Conservation (phyloP, 2,329 filamentous ascomycete species). For the Hymenoscyphus infarciens region DNA sequence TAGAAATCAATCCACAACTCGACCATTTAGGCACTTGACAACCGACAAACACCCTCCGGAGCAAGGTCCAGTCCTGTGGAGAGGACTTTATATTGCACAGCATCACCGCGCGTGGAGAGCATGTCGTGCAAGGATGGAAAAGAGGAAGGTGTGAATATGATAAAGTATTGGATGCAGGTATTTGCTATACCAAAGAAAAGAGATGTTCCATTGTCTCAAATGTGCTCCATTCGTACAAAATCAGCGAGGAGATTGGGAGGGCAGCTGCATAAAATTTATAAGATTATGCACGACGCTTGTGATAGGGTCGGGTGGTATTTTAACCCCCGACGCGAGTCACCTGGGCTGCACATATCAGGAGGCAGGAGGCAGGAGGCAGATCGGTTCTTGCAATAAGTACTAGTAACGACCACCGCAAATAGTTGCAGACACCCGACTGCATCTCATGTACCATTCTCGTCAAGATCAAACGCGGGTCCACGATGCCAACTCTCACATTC, state of each 20-base stretch:
- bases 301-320: slow-evolving; percentile 12
- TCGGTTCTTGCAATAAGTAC: background rate
- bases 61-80: background rate
- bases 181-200: background rate
- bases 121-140: background rate
- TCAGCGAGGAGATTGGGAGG: background rate
- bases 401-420: background rate
- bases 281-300: background rate
- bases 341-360: background rate
- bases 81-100: background rate
- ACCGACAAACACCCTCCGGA: background rate
- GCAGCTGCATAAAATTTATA: slow-evolving; percentile 11
- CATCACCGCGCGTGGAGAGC: background rate
- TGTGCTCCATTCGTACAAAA: background rate
- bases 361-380: background rate
- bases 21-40: slow-evolving; percentile 3
- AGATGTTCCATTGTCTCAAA: too few species aligned
- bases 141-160: background rate
- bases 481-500: background rate
- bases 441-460: background rate
- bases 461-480: background rate
- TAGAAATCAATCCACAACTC: background rate
- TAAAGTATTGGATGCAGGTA: background rate
- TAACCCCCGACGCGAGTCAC: background rate
- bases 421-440: slow-evolving; percentile 2